Conservation (phyloP, 2,329 filamentous ascomycete species). For the Alternaria ventricosa region DNA sequence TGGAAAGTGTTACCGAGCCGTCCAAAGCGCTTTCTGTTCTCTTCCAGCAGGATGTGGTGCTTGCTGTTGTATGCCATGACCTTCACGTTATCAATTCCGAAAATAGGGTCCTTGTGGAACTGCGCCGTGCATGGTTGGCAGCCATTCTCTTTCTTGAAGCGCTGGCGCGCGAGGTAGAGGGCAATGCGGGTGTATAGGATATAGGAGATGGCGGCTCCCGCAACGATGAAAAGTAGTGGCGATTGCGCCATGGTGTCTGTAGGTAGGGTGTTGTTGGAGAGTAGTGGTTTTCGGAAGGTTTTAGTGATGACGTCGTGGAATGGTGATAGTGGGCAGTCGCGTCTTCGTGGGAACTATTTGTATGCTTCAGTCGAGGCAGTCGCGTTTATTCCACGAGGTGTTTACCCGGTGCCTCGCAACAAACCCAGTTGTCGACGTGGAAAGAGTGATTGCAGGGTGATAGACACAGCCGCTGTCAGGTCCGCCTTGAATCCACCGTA, state of each 20-base stretch:
- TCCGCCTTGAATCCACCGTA: background rate
- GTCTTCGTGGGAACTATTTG: background rate
- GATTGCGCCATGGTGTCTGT: constrained; percentile 29
- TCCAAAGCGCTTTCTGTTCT: constrained; percentile 33
- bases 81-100: constrained; percentile 60
- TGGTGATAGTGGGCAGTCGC: background rate
- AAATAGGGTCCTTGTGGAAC: constrained; percentile 61
- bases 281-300: background rate
- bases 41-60: constrained; percentile 24
- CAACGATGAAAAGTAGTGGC: constrained; percentile 36
- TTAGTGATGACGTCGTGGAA: constrained; percentile 1
- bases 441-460: background rate
- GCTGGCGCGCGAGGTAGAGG: constrained; percentile 46
- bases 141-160: constrained; percentile 52
- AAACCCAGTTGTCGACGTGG: background rate
- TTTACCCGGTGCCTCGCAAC: background rate
- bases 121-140: constrained; percentile 56
- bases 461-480: background rate
- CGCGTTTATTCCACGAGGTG: background rate
- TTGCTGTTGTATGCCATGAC: constrained; percentile 49
- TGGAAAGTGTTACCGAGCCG: constrained; percentile 52
- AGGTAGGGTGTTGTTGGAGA: background rate
- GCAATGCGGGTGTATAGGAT: constrained; percentile 42
- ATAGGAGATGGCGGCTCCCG: constrained; percentile 44
- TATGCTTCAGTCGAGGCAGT: background rate